Evolutionary conservation across 306 rosid species (phyloP), one percentile per base, ranked within the genome.

Genomic region (Elaeagnus macrophylla): DNA sequence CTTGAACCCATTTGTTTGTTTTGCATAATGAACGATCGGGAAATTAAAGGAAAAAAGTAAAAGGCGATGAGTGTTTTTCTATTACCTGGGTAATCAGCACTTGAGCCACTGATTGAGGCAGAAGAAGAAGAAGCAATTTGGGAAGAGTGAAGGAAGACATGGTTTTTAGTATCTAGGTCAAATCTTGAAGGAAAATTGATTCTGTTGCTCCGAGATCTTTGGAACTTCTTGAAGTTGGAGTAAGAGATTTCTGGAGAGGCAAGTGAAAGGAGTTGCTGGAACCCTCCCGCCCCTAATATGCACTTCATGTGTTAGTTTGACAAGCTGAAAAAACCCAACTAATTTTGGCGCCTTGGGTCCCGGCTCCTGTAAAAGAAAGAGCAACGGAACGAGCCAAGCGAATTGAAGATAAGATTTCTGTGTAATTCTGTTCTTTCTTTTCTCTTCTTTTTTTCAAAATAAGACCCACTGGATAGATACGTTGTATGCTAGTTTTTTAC

Each of bases 11-110:
- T 37, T 55, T 13, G 38, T 19, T 12, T 25, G 35, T 51, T 66
- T 45, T 45, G 3, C 16, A 2, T 6, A 47, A 48, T 6, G 15
- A 3, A 37, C 32, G 4, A 25, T 5, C 2, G 4, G 32, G 4
- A 1, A 5, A 25, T 25, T 8, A 32, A 44, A 20, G 9, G 13
- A 17, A n/a, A 39, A n/a, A 39, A 59, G 3, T 2, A 50, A 25
- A 6, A 55, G 1, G 42, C 14, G 49, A 62, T 17, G 10, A 43
- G 6, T 55, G 10, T 8, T 14, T 12, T 62, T 20, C 39, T 37
- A 12, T 41, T 75, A 83, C 89, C 90, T 1, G 85, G 20, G 67
- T 67, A 81, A 42, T 79, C 77, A 25, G 89, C 77, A 32, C 81
- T 83, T 40, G 89, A 81, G 69, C 87, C 82, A 36, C 75, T 12